Percentiles rank a stretch among this genome's conserved stretches.
phyloP scores from a whole-genome alignment of 2,329 filamentous ascomycete genomes.

The Lasiodiplodia citricola region DNA sequence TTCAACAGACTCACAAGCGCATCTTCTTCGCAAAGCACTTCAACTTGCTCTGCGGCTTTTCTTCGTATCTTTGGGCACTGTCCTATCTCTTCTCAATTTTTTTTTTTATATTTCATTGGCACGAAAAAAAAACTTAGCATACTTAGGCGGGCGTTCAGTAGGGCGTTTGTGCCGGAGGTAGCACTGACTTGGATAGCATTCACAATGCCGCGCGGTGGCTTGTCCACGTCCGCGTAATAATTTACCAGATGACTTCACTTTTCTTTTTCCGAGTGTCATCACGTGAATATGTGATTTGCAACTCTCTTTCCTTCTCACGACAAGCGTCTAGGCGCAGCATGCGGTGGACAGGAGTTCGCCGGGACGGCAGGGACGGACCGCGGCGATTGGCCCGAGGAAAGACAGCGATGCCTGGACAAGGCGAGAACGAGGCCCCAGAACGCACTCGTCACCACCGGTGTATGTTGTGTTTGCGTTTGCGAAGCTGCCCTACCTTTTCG shows the following conservation, averaged over 20 bases:
- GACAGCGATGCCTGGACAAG: slow-evolving; percentile 9
- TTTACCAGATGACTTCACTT: neutral
- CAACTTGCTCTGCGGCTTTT: slow-evolving; percentile 63
- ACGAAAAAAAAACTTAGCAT: neutral
- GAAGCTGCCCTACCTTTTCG: slow-evolving; percentile 1
- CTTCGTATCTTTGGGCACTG: slow-evolving; percentile 41
- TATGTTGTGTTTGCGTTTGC: no score
- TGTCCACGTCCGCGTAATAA: slow-evolving; percentile 16
- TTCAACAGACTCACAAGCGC: slow-evolving; percentile 77
- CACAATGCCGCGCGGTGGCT: slow-evolving; percentile 7
- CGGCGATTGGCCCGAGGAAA: slow-evolving; percentile 5
- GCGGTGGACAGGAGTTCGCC: slow-evolving; percentile 9
- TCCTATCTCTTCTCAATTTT: neutral
- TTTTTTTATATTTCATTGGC: neutral
- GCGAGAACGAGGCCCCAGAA: slow-evolving; percentile 4
- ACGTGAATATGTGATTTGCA: slow-evolving; percentile 4
- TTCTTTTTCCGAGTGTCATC: neutral
- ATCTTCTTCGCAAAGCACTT: slow-evolving; percentile 64
- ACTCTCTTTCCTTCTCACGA: neutral
- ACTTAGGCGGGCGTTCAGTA: slow-evolving; percentile 7
- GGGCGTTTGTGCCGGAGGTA: neutral
- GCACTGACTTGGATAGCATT: neutral
- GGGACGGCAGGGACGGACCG: slow-evolving; percentile 1
- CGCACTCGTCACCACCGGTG: neutral
- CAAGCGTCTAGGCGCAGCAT: neutral